These are phyloP conservation scores for Nemania sp. DNA, from an alignment of 2,329 filamentous ascomycete genomes.

Conservation along the genomic window DNA sequence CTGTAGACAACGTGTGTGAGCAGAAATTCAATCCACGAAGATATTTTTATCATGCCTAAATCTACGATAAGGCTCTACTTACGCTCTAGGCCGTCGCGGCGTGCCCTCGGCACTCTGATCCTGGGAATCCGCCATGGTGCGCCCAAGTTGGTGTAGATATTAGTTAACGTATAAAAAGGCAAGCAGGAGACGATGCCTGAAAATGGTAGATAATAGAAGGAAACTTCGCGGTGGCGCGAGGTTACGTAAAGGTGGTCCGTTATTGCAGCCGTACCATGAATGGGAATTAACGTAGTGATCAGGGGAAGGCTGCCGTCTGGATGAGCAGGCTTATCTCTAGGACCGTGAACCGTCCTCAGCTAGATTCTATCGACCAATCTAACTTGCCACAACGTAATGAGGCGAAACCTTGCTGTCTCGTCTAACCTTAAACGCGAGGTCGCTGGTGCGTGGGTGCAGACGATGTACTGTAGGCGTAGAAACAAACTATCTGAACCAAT, in stretches of 20 bases:
- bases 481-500: constrained; percentile 17
- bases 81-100: constrained; percentile 46
- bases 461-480: background rate
- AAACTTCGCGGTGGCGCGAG: constrained; percentile 4
- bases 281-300: background rate
- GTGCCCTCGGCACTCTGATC: constrained; percentile 43
- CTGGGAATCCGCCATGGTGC: constrained; percentile 43
- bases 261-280: constrained; percentile 23
- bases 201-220: constrained; percentile 11
- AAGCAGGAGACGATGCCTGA: constrained; percentile 12
- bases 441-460: background rate
- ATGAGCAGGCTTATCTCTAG: constrained; percentile 6
- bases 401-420: constrained; percentile 11
- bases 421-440: background rate
- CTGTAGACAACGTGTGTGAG: constrained; percentile 37
- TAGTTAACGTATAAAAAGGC: constrained; percentile 18
- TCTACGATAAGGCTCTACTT: constrained; percentile 35
- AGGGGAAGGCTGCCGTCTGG: background rate
- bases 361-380: constrained; percentile 3
- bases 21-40: constrained; percentile 22
- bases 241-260: constrained; percentile 6
- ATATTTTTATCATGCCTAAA: background rate
- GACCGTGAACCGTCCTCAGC: constrained; percentile 1
- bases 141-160: constrained; percentile 11
- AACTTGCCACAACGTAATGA: background rate